Conservation (phyloP, 2,329 filamentous ascomycete species). For the Harringtonia lauricola region DNA sequence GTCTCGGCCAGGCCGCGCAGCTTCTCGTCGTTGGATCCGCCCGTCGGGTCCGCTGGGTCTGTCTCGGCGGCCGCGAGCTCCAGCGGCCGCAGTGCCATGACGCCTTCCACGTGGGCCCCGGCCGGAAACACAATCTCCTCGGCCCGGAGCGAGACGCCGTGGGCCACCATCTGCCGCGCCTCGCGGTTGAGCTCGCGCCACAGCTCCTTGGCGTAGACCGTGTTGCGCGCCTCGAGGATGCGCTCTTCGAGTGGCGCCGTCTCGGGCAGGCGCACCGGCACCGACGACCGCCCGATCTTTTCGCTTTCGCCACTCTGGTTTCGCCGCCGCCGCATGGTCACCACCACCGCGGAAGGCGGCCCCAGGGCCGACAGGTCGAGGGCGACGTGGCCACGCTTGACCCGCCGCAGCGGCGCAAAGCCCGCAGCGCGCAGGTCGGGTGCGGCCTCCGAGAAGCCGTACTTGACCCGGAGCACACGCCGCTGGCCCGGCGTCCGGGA, state of each 20-base stretch:
- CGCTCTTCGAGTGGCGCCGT: slow-evolving; percentile 53
- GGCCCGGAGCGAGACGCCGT: slow-evolving; percentile 55
- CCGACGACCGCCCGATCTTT: slow-evolving; percentile 46
- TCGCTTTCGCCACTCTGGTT: slow-evolving; percentile 13
- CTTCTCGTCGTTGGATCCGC: neutral
- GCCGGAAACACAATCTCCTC: slow-evolving; percentile 44
- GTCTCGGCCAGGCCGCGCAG: slow-evolving; percentile 49
- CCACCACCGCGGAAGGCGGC: slow-evolving; percentile 22
- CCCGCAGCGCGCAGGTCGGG: slow-evolving; percentile 56
- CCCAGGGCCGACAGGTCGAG: slow-evolving; percentile 53
- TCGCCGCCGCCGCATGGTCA: slow-evolving; percentile 3
- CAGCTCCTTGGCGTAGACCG: slow-evolving; percentile 73
- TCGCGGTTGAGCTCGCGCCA: slow-evolving; percentile 86
- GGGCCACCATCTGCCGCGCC: slow-evolving; percentile 58
- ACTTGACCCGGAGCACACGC: slow-evolving; percentile 72
- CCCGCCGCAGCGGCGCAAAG: slow-evolving; percentile 68
- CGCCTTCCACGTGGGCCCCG: slow-evolving; percentile 42
- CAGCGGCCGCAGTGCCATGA: slow-evolving; percentile 56
- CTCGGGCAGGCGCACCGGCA: slow-evolving; percentile 41
- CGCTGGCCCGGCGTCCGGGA: slow-evolving; percentile 64
- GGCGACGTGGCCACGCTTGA: slow-evolving; percentile 61
- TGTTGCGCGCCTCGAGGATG: slow-evolving; percentile 67
- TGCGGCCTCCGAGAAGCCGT: slow-evolving; percentile 71
- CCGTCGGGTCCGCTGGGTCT: too few relatives aligned
- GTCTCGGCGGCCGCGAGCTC: slow-evolving; percentile 26